phyloP scores from a whole-genome alignment of 805 yeast genomes.

The Sporopachydermia lactativora region DNA sequence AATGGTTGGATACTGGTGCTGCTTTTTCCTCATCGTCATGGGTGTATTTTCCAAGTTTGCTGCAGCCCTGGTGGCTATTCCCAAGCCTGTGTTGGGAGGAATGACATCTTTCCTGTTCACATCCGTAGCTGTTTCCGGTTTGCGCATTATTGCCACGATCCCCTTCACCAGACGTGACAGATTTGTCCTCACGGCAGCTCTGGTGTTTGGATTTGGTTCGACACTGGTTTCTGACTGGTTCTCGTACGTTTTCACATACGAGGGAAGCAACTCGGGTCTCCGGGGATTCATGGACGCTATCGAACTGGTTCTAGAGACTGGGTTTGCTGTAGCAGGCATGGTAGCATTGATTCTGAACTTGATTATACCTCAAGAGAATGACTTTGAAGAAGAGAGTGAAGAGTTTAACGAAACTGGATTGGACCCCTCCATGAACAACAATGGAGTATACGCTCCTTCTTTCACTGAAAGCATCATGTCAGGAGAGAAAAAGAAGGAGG shows the following conservation, averaged over 20 bases:
- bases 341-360: conserved; percentile 26
- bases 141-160: conserved; percentile 34
- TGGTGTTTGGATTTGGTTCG: conserved; percentile 28
- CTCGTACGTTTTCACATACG: conserved; percentile 24
- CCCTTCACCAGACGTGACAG: conserved; percentile 30
- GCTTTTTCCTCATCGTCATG: conserved; percentile 55
- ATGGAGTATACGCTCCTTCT: background rate
- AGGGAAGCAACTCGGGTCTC: conserved; percentile 21
- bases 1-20: conserved; percentile 47
- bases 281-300: conserved; percentile 28
- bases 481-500: too few relatives aligned
- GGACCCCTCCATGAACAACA: background rate
- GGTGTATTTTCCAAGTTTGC: conserved; percentile 62
- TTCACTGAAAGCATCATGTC: too few relatives aligned
- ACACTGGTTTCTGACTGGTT: conserved; percentile 26
- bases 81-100: conserved; percentile 42
- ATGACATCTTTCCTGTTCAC: conserved; percentile 43
- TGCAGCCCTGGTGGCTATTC: conserved; percentile 56
- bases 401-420: conserved; percentile 1
- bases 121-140: conserved; percentile 46
- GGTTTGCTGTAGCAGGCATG: conserved; percentile 29
- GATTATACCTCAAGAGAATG: conserved; percentile 23
- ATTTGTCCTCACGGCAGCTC: conserved; percentile 26
- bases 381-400: conserved; percentile 26
- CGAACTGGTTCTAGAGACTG: conserved; percentile 29